Conservation (phyloP, 1,284 basidiomycete species). For the Moesziomyces sp. region DNA sequence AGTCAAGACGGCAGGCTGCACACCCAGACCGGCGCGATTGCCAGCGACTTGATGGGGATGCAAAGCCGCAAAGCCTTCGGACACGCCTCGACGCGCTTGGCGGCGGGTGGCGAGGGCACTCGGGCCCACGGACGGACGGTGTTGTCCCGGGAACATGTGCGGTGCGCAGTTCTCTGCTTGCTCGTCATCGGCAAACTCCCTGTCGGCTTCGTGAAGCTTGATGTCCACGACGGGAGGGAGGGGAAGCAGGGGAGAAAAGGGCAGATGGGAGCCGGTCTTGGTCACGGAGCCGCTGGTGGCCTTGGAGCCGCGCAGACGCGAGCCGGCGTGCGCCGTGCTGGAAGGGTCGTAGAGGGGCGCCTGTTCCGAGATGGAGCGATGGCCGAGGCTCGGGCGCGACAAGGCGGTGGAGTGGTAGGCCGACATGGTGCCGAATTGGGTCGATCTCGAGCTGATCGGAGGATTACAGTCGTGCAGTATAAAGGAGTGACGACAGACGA, state of each 20-base stretch:
- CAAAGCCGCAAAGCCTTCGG: slow-evolving; percentile 19
- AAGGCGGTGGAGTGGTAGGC: slow-evolving; percentile 9
- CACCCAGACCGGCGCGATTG: slow-evolving; percentile 5
- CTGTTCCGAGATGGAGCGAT: slow-evolving; percentile 47
- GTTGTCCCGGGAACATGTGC: background rate
- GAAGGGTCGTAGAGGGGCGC: slow-evolving; percentile 35
- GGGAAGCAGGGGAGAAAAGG: slow-evolving; percentile 39
- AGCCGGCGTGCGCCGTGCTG: slow-evolving; percentile 17
- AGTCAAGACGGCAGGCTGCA: background rate
- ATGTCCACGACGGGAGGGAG: slow-evolving; percentile 21
- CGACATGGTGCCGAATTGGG: slow-evolving; percentile 10
- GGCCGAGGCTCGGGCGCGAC: slow-evolving; percentile 29
- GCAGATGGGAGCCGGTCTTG: slow-evolving; percentile 22
- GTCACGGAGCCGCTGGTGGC: slow-evolving; percentile 28
- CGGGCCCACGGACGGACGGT: background rate
- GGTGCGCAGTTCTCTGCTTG: slow-evolving; percentile 25
- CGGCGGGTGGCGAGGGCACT: slow-evolving; percentile 30
- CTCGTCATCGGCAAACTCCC: slow-evolving; percentile 9
- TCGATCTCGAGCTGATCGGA: slow-evolving; percentile 1
- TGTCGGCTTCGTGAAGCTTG: slow-evolving; percentile 1
- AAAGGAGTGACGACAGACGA: background rate
- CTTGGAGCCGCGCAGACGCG: slow-evolving; percentile 29
- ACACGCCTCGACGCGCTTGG: slow-evolving; percentile 29
- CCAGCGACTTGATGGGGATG: slow-evolving; percentile 7
- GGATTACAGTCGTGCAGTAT: background rate